Base-by-base conservation (phyloP, 306 rosid genomes). In the Castanea crenata region DNA sequence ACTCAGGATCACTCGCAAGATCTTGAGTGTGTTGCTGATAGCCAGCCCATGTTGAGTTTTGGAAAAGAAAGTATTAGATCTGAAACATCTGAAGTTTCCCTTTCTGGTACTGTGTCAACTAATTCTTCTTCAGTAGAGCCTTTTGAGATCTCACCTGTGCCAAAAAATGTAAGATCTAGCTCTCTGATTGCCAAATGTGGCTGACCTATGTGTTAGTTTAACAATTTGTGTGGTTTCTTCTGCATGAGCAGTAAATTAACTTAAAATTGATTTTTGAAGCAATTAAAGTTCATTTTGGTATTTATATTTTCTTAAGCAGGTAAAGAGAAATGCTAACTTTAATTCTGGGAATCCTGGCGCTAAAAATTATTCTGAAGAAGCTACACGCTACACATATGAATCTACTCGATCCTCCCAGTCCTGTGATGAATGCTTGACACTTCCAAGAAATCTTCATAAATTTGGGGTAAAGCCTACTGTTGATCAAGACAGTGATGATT, bases 401-500 rank as follows among this genome's bases (percentile, higher is more conserved):
- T 84, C 94, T 87, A 81, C 87, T 76, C 76, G 61, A 49, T 86
- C 89, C 74, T 77, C 90, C 25, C 87, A 86, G 27, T 57, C 74
- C 21, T 76, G 44, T 63, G 84, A 84, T 21, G 90, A 89, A 75
- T 79, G 77, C 80, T 78, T 78, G 21, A 74, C 79, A 58, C 80
- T 69, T 13, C 88, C 76, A 71, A 82, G 38, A n/a, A 76, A 80
- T 80, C 55, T 75, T 71, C 86, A 75, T 58, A 71, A 55, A 83
- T 79, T 55, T 31, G 86, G 80, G 81, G 76, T 64, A 55, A 84
- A 78, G 73, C 89, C 86, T 59, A 16, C 75, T 55, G 82, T 72
- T 32, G 89, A 90, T 76, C 84, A 83, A 1, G 91, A 87, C 71
- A 86, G 92, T 81, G 96, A 91, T 75, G 92, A 87, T 85, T 96